Percentiles rank a stretch among this genome's conserved stretches.
Conservation (phyloP, 257 asterid genomes). For the Dorcoceras hygrometricum region DNA sequence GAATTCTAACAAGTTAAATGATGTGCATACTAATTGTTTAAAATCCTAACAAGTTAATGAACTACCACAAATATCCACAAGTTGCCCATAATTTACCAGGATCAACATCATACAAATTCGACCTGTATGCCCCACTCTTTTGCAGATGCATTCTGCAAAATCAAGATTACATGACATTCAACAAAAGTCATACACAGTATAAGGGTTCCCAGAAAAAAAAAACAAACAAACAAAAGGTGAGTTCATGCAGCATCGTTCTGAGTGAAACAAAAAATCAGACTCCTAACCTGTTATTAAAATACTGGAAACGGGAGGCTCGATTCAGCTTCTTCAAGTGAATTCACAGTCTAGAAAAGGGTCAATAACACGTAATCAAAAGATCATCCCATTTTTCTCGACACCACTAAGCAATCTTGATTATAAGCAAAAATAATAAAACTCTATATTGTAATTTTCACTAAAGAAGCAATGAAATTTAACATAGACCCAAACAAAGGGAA, state of each 20-base stretch:
- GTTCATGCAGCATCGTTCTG: neutral
- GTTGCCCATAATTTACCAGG: neutral
- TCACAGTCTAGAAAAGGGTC: neutral
- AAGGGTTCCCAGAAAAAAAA: neutral
- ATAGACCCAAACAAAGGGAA: neutral
- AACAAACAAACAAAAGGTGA: too few species aligned
- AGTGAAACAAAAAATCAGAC: neutral
- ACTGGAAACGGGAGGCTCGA: neutral
- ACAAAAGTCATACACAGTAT: neutral
- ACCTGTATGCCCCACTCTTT: neutral
- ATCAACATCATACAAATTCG: neutral
- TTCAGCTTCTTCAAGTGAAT: neutral
- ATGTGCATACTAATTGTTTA: neutral
- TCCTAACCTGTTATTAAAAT: neutral
- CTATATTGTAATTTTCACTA: too few species aligned
- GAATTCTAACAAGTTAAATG: too few species aligned
- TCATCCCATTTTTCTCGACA: neutral
- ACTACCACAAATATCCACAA: neutral
- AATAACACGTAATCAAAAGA: neutral
- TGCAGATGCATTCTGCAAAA: neutral
- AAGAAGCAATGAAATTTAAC: neutral
- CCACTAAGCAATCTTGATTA: neutral
- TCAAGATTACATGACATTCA: neutral
- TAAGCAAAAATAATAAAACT: neutral
- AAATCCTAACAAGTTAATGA: neutral